Evolutionary conservation across 2,329 filamentous ascomycete genomes (phyloP), one percentile per base, ranked within the genome.

Genomic region (Diaporthe longicolla): DNA sequence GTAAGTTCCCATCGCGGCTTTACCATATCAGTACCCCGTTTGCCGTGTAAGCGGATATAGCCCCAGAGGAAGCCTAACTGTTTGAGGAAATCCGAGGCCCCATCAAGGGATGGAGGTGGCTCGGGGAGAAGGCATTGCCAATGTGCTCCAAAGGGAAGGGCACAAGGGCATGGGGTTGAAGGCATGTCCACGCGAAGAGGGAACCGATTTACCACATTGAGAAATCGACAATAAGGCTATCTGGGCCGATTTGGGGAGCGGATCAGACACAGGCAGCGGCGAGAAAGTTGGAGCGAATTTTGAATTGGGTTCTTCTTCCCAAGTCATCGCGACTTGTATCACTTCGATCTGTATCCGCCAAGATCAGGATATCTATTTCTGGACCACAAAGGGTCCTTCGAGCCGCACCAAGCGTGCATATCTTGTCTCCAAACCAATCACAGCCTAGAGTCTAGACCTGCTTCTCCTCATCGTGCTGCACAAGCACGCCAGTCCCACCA

Each of bases 381-480:
- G 32, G 59, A 65, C 61, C 61, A 24, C 29, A 35, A 50, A 24
- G 9, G 40, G 40, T 32, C 59, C 13, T 15, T 48, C 15, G 15
- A 61, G n/a, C 35, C n/a, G 37, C 59, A 24, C 59, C 26, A 21
- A 15, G 35, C 13, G 26, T 57, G 17, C 26, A 6, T 15, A 13
- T 37, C 32, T 13, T 15, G 52, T 15, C 9, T 11, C n/a, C 21
- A 35, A 55, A 10, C 17, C 29, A 4, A n/a, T 4, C 5, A 19
- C 24, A 9, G 26, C 32, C n/a, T 29, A 54, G 7, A 43, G 58
- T n/a, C 32, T 54, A 68, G 6, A 15, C 32, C 19, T 37, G 21
- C 48, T 68, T 68, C 63, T 68, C 63, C 63, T 68, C 63, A 37
- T 68, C 48, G 8, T 68, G 63, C 63, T 68, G 63, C 32, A 54